Evolutionary conservation across 768 basidiomycete species (phyloP).

Genomic region (Trametes punicea): DNA sequence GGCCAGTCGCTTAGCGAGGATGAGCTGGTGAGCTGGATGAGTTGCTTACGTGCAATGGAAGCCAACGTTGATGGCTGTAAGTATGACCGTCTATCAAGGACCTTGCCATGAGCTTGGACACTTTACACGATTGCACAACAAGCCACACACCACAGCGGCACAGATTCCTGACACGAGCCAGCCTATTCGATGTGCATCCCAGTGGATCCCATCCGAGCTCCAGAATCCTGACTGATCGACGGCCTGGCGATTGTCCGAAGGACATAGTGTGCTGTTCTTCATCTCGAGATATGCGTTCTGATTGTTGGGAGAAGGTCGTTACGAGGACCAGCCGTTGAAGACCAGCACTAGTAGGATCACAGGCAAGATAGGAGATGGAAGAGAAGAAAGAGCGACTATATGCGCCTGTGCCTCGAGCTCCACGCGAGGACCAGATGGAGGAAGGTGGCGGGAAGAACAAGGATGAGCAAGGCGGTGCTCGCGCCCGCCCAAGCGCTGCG

Average conservation of each 20-base stretch:
- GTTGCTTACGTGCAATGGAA: conserved; percentile 59
- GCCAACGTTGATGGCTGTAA: conserved; percentile 53
- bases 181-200: conserved; percentile 65
- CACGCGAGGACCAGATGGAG: not conserved
- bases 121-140: conserved; percentile 1
- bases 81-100: conserved; percentile 49
- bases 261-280: conserved; percentile 37
- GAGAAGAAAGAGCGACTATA: conserved; percentile 11
- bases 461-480: not conserved
- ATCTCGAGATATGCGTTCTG: not conserved
- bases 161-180: conserved; percentile 71
- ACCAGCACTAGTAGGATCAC: not conserved
- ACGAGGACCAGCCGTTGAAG: conserved; percentile 5
- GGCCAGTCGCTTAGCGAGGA: not conserved
- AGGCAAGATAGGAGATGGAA: not conserved
- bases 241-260: conserved; percentile 44
- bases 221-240: conserved; percentile 66
- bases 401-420: conserved; percentile 11
- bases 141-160: conserved; percentile 46
- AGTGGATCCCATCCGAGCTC: conserved; percentile 49
- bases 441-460: conserved; percentile 1
- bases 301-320: not conserved
- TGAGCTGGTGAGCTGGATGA: not conserved
- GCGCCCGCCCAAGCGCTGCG: not conserved
- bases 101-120: not conserved